phyloP scores from a whole-genome alignment of 78 protist genomes.

The Carpediemonas membranifera region DNA sequence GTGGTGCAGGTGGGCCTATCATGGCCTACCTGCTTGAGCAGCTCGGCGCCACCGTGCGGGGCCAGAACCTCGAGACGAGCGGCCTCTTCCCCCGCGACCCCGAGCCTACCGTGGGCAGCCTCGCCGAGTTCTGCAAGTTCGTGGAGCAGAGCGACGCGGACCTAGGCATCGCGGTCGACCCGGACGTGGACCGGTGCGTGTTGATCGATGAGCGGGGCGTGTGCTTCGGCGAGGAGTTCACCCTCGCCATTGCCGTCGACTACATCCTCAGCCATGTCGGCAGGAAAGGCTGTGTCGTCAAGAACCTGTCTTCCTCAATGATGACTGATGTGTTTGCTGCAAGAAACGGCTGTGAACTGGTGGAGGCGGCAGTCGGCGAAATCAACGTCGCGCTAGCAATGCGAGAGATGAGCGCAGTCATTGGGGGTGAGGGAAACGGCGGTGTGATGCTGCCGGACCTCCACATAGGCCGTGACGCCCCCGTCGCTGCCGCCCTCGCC shows the following conservation, averaged over 20 bases:
- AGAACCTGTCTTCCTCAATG: constrained; percentile 26
- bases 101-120: constrained; percentile 32
- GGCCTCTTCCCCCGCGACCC: constrained; percentile 33
- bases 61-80: constrained; percentile 1
- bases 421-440: constrained; percentile 1
- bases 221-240: too few relatives aligned
- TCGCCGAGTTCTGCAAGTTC: constrained; percentile 9
- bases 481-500: background rate
- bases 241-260: constrained; percentile 31
- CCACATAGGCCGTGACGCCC: constrained; percentile 13
- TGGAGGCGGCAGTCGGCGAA: constrained; percentile 26
- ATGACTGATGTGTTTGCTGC: constrained; percentile 5
- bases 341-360: constrained; percentile 1
- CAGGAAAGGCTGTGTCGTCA: constrained; percentile 5
- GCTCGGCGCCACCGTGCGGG: background rate
- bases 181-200: constrained; percentile 41
- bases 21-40: background rate
- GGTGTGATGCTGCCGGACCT: constrained; percentile 15
- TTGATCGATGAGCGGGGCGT: constrained; percentile 17
- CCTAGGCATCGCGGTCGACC: constrained; percentile 43
- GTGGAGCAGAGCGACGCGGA: constrained; percentile 8
- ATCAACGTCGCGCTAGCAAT: constrained; percentile 31
- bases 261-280: constrained; percentile 2
- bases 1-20: constrained; percentile 19
- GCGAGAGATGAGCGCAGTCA: background rate